phyloP scores from a whole-genome alignment of 2,329 filamentous ascomycete genomes.

The Trichoderma citrinoviride region DNA sequence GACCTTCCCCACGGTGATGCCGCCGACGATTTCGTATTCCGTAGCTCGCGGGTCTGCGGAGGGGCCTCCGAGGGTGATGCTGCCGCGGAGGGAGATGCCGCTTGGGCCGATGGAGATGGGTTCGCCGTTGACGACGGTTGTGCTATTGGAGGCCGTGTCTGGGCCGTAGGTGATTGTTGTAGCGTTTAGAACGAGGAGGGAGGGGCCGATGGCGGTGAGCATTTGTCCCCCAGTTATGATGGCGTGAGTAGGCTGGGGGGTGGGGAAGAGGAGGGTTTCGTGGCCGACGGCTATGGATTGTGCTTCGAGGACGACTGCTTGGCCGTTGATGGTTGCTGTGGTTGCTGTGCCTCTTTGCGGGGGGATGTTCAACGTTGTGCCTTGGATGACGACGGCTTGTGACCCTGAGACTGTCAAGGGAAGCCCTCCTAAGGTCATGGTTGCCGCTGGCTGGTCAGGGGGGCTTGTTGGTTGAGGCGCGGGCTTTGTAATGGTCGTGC shows the following conservation, averaged over 20 bases:
- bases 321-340: conserved; percentile 36
- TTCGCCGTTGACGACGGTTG: conserved; percentile 47
- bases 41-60: conserved; percentile 38
- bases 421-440: conserved; percentile 40
- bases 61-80: conserved; percentile 45
- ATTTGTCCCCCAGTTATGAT: conserved; percentile 49
- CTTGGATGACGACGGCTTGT: conserved; percentile 40
- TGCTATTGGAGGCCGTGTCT: conserved; percentile 32
- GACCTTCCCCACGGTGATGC: conserved; percentile 51
- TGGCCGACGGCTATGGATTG: conserved; percentile 38
- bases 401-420: conserved; percentile 43
- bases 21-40: conserved; percentile 49
- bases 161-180: conserved; percentile 48
- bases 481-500: conserved; percentile 45
- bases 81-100: conserved; percentile 42
- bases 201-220: conserved; percentile 44
- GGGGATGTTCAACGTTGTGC: conserved; percentile 44
- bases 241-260: conserved; percentile 40
- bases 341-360: conserved; percentile 34
- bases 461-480: conserved; percentile 32
- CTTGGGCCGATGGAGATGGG: conserved; percentile 50
- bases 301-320: conserved; percentile 37
- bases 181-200: conserved; percentile 41
- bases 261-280: conserved; percentile 39
- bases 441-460: conserved; percentile 37